A percentile compares a stretch with the other conserved stretches of the same genome.
Evolutionary conservation across 2,329 filamentous ascomycete species (phyloP).

Genomic region (Orbilia ellipsospora): DNA sequence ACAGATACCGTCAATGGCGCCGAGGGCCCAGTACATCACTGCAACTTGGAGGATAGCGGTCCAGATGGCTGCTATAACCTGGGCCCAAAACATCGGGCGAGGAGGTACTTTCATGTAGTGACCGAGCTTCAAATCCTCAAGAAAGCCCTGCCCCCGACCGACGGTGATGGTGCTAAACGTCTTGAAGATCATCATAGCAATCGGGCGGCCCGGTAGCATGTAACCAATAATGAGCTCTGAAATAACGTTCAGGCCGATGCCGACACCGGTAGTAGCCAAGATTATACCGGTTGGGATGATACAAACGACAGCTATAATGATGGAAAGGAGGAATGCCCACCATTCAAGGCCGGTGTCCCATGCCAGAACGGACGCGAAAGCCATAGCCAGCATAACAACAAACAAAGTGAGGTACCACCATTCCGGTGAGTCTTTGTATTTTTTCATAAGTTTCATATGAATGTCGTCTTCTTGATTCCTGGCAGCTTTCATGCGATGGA

Average conservation of each 20-base stretch:
- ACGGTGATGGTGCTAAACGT: constrained; percentile 66
- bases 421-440: constrained; percentile 60
- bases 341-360: constrained; percentile 64
- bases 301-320: constrained; percentile 70
- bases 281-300: constrained; percentile 72
- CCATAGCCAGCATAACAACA: constrained; percentile 64
- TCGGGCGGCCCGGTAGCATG: constrained; percentile 65
- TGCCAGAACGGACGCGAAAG: constrained; percentile 58
- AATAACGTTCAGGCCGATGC: constrained; percentile 67
- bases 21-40: constrained; percentile 72
- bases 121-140: constrained; percentile 68
- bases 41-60: constrained; percentile 74
- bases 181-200: constrained; percentile 68
- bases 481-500: constrained; percentile 62
- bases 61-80: constrained; percentile 74
- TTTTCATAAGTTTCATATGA: constrained; percentile 60
- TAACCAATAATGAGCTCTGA: constrained; percentile 68
- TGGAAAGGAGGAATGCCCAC: constrained; percentile 68
- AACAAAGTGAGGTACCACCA: constrained; percentile 68
- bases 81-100: constrained; percentile 74
- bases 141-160: constrained; percentile 65
- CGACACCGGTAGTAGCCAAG: constrained; percentile 71
- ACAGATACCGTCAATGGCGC: constrained; percentile 74
- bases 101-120: constrained; percentile 71
- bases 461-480: constrained; percentile 61